Percentiles rank a stretch among this genome's conserved stretches.
phyloP scores from a whole-genome alignment of 2,329 filamentous ascomycete species.

The Fusarium sp. region DNA sequence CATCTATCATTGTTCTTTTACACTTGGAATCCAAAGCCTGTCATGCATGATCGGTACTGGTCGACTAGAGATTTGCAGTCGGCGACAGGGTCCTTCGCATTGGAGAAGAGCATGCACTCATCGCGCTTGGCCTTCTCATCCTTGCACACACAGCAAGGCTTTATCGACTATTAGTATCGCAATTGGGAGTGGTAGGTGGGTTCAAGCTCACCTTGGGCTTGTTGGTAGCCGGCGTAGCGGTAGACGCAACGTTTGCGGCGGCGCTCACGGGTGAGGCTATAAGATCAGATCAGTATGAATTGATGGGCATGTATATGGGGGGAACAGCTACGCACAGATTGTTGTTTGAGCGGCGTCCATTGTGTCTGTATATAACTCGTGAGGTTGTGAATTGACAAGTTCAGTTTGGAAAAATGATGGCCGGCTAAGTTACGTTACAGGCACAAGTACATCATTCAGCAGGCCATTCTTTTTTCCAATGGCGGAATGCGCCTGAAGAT shows the following conservation, averaged over 20 bases:
- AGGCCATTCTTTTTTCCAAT: slow-evolving; percentile 41
- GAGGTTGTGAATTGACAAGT: slow-evolving; percentile 37
- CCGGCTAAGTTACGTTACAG: slow-evolving; percentile 20
- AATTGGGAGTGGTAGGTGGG: slow-evolving; percentile 25
- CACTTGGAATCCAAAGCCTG: slow-evolving; percentile 87
- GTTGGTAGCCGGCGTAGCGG: slow-evolving; percentile 46
- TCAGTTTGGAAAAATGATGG: slow-evolving; percentile 24
- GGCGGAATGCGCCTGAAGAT: slow-evolving; percentile 40
- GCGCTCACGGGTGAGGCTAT: slow-evolving; percentile 43
- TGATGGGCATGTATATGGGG: neutral
- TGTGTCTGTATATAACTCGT: slow-evolving; percentile 31
- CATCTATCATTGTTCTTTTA: slow-evolving; percentile 48
- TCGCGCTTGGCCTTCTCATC: slow-evolving; percentile 92
- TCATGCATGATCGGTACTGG: slow-evolving; percentile 92
- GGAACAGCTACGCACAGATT: slow-evolving; percentile 41
- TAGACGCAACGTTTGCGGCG: slow-evolving; percentile 48
- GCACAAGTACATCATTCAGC: slow-evolving; percentile 13
- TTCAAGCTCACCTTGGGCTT: slow-evolving; percentile 60
- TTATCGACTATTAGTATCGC: slow-evolving; percentile 21
- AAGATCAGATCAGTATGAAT: slow-evolving; percentile 12
- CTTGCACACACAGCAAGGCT: slow-evolving; percentile 99
- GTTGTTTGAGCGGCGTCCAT: slow-evolving; percentile 51
- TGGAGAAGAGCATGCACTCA: slow-evolving; percentile 99
- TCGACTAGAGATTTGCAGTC: slow-evolving; percentile 88
- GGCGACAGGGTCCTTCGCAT: slow-evolving; percentile 80